Evolutionary conservation across 164 flowering plant species (phyloP).

Genomic region (Chimonanthus salicifolius): DNA sequence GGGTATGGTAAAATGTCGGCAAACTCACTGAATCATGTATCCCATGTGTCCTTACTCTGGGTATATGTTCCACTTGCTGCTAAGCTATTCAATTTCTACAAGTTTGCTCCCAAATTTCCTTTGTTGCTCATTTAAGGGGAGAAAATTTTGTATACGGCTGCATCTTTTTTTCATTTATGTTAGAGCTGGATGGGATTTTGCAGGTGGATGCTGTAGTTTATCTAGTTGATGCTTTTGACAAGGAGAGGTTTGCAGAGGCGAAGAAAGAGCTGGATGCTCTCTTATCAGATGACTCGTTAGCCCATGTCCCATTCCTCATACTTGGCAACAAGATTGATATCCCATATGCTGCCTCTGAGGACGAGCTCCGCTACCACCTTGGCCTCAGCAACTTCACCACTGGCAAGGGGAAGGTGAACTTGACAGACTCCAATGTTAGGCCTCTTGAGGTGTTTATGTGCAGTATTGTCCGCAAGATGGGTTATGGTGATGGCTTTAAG

Average conservation of each 20-base stretch:
- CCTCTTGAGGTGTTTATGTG: conserved; percentile 70
- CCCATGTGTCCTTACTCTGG: too few relatives aligned
- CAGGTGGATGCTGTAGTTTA: conserved; percentile 74
- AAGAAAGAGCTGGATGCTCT: conserved; percentile 66
- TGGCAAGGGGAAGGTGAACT: conserved; percentile 59
- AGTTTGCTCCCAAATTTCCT: too few relatives aligned
- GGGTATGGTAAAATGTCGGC: too few relatives aligned
- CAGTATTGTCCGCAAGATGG: conserved; percentile 68
- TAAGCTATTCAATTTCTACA: too few relatives aligned
- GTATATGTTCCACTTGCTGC: too few relatives aligned
- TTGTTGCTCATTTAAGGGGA: too few relatives aligned
- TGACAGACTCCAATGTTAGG: conserved; percentile 39
- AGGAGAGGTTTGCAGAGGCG: conserved; percentile 63
- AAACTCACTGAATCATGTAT: too few relatives aligned
- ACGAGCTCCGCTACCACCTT: conserved; percentile 44
- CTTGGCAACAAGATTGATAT: conserved; percentile 55
- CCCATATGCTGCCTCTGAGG: conserved; percentile 66
- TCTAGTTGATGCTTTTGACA: conserved; percentile 67
- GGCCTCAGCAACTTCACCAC: conserved; percentile 56
- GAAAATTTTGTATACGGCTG: too few relatives aligned
- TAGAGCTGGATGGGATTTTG: background rate
- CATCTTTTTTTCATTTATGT: background rate
- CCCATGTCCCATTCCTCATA: conserved; percentile 45
- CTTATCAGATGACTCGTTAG: conserved; percentile 56
- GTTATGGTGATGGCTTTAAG: conserved; percentile 49